A percentile compares a stretch with the other conserved stretches of the same genome.
These are phyloP conservation scores for Brassica rapa DNA, from an alignment of 345 rosid species.

Conservation along the genomic window DNA sequence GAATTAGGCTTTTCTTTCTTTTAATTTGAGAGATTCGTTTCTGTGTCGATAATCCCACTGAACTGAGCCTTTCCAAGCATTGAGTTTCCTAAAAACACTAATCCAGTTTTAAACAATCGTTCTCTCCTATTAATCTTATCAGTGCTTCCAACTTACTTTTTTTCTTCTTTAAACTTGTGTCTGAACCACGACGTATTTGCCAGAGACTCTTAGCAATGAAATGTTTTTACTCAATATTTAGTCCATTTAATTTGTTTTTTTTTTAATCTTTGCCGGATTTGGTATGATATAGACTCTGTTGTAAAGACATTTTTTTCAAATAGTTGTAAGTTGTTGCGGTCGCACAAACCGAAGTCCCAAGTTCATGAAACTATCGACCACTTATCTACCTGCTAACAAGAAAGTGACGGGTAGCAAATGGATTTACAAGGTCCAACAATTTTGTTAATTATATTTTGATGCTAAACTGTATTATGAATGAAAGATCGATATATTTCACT, in stretches of 20 bases:
- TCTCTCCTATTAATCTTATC: not conserved
- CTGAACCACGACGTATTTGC: not conserved
- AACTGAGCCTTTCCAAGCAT: not conserved
- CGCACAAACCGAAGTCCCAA: not conserved
- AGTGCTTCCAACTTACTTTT: not conserved
- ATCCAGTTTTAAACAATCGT: not conserved
- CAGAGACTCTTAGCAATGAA: not conserved
- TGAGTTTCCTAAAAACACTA: not conserved
- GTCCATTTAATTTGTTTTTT: not conserved
- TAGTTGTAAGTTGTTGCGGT: not conserved
- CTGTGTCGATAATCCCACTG: not conserved
- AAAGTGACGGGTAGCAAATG: not conserved
- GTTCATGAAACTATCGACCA: not conserved
- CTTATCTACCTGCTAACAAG: not conserved
- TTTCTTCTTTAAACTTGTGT: not conserved
- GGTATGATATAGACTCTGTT: too few relatives aligned
- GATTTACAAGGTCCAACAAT: not conserved
- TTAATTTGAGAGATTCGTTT: not conserved
- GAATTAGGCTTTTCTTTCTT: constrained; percentile 64
- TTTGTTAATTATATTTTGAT: too few relatives aligned
- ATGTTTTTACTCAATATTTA: not conserved
- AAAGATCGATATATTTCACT: too few relatives aligned
- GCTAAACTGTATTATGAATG: too few relatives aligned
- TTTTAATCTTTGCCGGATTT: too few relatives aligned
- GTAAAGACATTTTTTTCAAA: not conserved